phyloP scores from a whole-genome alignment of 2,329 filamentous ascomycete species.

The Plenodomus lindquistii region DNA sequence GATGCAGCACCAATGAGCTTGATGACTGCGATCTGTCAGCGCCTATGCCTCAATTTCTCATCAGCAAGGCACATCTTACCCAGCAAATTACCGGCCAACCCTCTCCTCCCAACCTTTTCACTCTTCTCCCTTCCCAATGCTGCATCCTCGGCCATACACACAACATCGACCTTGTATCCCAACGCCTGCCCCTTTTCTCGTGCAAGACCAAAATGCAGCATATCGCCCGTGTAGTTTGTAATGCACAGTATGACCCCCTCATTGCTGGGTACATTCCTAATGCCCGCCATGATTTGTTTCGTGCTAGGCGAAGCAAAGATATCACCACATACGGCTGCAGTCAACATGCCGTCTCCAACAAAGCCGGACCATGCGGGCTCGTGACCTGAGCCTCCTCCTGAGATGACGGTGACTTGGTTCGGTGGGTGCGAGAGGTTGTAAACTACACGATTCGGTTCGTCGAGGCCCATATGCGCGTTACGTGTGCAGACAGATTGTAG shows the following conservation, averaged over 20 bases:
- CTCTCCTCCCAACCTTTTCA: constrained; percentile 54
- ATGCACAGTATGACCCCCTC: constrained; percentile 54
- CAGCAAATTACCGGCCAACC: constrained; percentile 56
- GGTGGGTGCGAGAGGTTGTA: constrained; percentile 51
- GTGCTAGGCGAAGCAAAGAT: constrained; percentile 55
- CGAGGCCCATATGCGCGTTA: constrained; percentile 50
- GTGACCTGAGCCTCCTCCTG: constrained; percentile 53
- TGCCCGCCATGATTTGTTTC: constrained; percentile 55
- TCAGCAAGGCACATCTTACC: constrained; percentile 24
- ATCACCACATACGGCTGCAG: constrained; percentile 53
- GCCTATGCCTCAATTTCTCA: background rate
- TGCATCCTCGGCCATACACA: constrained; percentile 56
- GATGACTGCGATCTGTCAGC: constrained; percentile 43
- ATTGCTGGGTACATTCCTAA: constrained; percentile 51
- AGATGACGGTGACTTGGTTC: constrained; percentile 51
- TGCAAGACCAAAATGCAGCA: constrained; percentile 55
- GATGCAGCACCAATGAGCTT: constrained; percentile 54
- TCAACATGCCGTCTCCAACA: constrained; percentile 54
- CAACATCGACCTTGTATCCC: constrained; percentile 52
- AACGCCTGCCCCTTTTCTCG: constrained; percentile 52
- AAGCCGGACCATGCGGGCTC: constrained; percentile 56
- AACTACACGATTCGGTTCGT: constrained; percentile 54
- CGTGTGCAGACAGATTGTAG: constrained; percentile 53
- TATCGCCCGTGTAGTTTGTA: constrained; percentile 56
- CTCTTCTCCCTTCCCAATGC: constrained; percentile 54